Evolutionary conservation across 805 yeast genomes (phyloP).

Genomic region (Wickerhamomyces subpelliculosus): DNA sequence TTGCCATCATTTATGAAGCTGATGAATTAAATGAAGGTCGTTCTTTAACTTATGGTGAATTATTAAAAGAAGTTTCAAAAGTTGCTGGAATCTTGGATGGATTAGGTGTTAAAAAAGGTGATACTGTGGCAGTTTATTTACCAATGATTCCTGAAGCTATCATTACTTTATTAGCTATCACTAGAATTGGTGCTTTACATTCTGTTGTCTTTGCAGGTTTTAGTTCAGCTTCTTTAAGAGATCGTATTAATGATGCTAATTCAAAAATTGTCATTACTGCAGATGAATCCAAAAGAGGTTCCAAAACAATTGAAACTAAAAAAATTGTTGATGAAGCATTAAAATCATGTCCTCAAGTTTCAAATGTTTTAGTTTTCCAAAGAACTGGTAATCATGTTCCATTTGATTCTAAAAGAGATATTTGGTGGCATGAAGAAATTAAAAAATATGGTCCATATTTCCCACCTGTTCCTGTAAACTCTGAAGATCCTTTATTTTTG

Average conservation of each 20-base stretch:
- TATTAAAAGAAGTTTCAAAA: conserved; percentile 61
- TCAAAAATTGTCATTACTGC: conserved; percentile 71
- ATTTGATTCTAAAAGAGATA: conserved; percentile 53
- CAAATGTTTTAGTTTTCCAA: conserved; percentile 63
- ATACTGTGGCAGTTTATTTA: conserved; percentile 77
- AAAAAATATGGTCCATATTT: conserved; percentile 58
- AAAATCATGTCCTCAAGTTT: conserved; percentile 55
- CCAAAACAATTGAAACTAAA: conserved; percentile 73
- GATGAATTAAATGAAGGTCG: conserved; percentile 66
- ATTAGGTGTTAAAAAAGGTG: conserved; percentile 73
- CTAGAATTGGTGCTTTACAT: conserved; percentile 77
- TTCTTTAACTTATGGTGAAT: conserved; percentile 61
- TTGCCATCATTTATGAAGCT: conserved; percentile 75
- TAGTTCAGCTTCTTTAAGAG: conserved; percentile 84
- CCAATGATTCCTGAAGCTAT: conserved; percentile 85
- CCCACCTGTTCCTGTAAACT: conserved; percentile 67
- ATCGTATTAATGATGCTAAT: conserved; percentile 79
- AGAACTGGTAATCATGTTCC: conserved; percentile 58
- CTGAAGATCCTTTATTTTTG: conserved; percentile 80
- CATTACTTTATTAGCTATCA: conserved; percentile 68
- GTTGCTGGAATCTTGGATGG: conserved; percentile 62
- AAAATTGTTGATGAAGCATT: conserved; percentile 80
- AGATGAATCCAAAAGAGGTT: conserved; percentile 81
- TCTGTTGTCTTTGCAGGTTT: conserved; percentile 86
- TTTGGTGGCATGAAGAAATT: conserved; percentile 71